Evolutionary conservation across 306 rosid genomes (phyloP).

Genomic region (Dryas alaskensis): DNA sequence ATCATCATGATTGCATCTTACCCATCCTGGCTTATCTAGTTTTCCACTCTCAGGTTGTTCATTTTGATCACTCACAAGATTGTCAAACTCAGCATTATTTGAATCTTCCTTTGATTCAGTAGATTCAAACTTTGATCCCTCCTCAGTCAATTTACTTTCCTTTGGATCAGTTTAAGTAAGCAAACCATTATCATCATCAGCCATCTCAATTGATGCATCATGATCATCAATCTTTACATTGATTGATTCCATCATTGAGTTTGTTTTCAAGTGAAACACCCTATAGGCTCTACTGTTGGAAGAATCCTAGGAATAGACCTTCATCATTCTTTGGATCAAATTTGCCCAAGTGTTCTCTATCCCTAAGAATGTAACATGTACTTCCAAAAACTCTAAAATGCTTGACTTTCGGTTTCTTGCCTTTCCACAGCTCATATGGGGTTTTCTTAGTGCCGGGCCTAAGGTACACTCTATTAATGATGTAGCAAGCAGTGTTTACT

Average conservation of each 20-base stretch:
- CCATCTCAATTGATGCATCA: too few species aligned
- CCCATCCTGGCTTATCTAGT: too few species aligned
- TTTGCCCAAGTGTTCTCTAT: neutral
- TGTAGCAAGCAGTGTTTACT: neutral
- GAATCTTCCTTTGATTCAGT: too few species aligned
- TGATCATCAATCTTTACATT: too few species aligned
- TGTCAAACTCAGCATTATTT: too few species aligned
- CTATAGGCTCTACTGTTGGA: neutral
- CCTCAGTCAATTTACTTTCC: fast-evolving
- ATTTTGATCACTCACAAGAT: too few species aligned
- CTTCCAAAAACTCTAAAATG: neutral
- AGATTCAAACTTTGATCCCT: too few species aligned
- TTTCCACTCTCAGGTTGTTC: too few species aligned
- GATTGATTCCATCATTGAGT: too few species aligned
- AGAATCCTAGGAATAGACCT: neutral
- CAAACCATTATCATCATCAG: too few species aligned
- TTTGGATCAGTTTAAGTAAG: too few species aligned
- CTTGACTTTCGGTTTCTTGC: neutral
- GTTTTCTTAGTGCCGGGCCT: neutral
- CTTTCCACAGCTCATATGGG: neutral
- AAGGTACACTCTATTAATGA: neutral
- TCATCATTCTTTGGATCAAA: neutral
- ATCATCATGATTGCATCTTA: too few species aligned
- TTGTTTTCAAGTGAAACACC: neutral
- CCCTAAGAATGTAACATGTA: neutral